Conservation (phyloP, 139 green algal species). For the Closterium sp. region DNA sequence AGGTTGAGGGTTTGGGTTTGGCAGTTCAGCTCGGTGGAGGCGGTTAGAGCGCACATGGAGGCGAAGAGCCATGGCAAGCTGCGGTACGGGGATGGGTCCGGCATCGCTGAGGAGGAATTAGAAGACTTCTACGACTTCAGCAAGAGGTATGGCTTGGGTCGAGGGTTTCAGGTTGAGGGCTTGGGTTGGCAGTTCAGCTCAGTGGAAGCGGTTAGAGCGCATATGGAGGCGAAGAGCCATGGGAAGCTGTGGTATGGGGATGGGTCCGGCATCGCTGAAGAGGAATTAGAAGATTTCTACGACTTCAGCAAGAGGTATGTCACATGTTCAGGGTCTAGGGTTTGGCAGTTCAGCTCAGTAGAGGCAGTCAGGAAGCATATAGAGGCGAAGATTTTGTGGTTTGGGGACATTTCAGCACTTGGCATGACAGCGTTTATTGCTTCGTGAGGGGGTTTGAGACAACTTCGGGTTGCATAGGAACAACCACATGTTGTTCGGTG, state of each 20-base stretch:
- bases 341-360: neutral
- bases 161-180: neutral
- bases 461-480: too few species aligned
- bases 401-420: slow-evolving; percentile 11
- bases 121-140: slow-evolving; percentile 52
- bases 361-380: slow-evolving; percentile 38
- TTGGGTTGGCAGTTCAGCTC: neutral
- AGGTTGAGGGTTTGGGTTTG: slow-evolving; percentile 1
- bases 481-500: too few species aligned
- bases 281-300: slow-evolving; percentile 49
- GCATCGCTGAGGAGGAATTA: slow-evolving; percentile 28
- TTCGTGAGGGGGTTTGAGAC: too few species aligned
- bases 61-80: slow-evolving; percentile 50
- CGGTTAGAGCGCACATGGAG: slow-evolving; percentile 34
- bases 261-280: slow-evolving; percentile 9
- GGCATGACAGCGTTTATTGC: slow-evolving; percentile 36
- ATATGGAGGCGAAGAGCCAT: slow-evolving; percentile 54
- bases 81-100: slow-evolving; percentile 31
- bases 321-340: neutral
- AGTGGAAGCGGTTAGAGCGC: slow-evolving; percentile 18
- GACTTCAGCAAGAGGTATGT: slow-evolving; percentile 40
- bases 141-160: neutral
- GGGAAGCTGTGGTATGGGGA: slow-evolving; percentile 44
- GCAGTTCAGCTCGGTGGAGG: slow-evolving; percentile 3
- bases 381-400: slow-evolving; percentile 29